These are phyloP conservation scores for Lobosporangium transversale DNA, from an alignment of 192 early-diverging fungal genomes.

Conservation along the genomic window DNA sequence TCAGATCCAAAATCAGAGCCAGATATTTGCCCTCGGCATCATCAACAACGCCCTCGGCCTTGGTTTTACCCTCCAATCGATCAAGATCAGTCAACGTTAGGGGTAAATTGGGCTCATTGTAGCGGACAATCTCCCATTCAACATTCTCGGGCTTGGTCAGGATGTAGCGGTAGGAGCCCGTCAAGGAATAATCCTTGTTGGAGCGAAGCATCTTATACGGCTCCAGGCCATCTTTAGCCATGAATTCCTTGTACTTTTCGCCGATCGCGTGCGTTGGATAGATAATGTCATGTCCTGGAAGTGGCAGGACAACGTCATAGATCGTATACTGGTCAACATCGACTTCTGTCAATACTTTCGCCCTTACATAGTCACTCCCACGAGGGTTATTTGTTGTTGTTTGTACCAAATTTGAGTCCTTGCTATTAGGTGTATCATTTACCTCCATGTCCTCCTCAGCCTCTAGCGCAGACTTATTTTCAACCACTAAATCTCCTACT, in stretches of 20 bases:
- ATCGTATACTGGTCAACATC: conserved; percentile 78
- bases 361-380: conserved; percentile 25
- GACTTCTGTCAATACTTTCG: conserved; percentile 71
- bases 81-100: conserved; percentile 75
- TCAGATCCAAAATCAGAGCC: conserved; percentile 81
- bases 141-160: conserved; percentile 69
- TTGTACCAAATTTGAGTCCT: no score
- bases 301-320: conserved; percentile 91
- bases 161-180: conserved; percentile 74
- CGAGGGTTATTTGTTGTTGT: conserved; percentile 24
- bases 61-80: conserved; percentile 58
- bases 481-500: conserved; percentile 86
- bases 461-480: conserved; percentile 31
- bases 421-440: conserved; percentile 41
- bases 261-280: conserved; percentile 84
- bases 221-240: conserved; percentile 80
- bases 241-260: conserved; percentile 71
- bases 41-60: conserved; percentile 38
- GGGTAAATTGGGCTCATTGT: conserved; percentile 67
- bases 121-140: conserved; percentile 70
- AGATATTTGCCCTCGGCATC: conserved; percentile 76
- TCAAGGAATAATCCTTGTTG: conserved; percentile 65
- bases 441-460: conserved; percentile 13
- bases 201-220: conserved; percentile 65
- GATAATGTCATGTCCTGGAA: conserved; percentile 81